These are phyloP conservation scores for Rhypophila decipiens DNA, from an alignment of 495 filamentous ascomycete genomes.

Conservation along the genomic window DNA sequence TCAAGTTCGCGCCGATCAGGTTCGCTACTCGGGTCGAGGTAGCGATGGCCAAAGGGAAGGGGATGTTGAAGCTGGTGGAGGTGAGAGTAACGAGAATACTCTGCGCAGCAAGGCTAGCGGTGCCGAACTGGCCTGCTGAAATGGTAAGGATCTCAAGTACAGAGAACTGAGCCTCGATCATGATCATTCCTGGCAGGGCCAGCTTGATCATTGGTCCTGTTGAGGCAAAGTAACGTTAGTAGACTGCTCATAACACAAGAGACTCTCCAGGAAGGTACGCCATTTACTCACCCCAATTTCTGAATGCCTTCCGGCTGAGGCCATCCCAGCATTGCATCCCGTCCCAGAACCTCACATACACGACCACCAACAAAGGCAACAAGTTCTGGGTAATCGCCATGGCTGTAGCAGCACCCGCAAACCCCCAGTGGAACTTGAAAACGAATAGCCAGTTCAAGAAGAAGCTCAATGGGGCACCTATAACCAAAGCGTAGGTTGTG, in stretches of 20 bases:
- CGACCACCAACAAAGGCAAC: slow-evolving; percentile 63
- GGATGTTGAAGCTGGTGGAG: slow-evolving; percentile 47
- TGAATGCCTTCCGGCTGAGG: slow-evolving; percentile 59
- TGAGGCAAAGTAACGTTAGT: slow-evolving; percentile 29
- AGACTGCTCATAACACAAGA: slow-evolving; percentile 24
- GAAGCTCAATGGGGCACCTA: slow-evolving; percentile 61
- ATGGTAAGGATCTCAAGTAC: slow-evolving; percentile 68
- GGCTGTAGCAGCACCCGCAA: slow-evolving; percentile 77
- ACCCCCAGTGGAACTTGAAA: slow-evolving; percentile 67
- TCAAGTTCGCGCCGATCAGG: slow-evolving; percentile 53
- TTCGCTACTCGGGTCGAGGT: slow-evolving; percentile 51
- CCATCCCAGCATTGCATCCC: slow-evolving; percentile 86
- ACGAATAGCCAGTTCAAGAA: slow-evolving; percentile 64
- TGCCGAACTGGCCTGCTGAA: slow-evolving; percentile 59
- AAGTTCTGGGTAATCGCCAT: slow-evolving; percentile 78
- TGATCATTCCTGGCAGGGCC: slow-evolving; percentile 72
- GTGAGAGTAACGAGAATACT: slow-evolving; percentile 41
- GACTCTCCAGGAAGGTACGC: neutral
- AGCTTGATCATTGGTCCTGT: slow-evolving; percentile 68
- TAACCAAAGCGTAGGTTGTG: slow-evolving; percentile 59
- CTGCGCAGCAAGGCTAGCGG: slow-evolving; percentile 53
- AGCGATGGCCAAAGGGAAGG: slow-evolving; percentile 50
- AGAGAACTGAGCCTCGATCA: slow-evolving; percentile 79
- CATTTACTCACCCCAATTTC: slow-evolving; percentile 72
- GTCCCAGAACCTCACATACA: slow-evolving; percentile 67